Evolutionary conservation across 768 basidiomycete genomes (phyloP), one percentile per base, ranked within the genome.

Genomic region (Calocybe gangraenosa): DNA sequence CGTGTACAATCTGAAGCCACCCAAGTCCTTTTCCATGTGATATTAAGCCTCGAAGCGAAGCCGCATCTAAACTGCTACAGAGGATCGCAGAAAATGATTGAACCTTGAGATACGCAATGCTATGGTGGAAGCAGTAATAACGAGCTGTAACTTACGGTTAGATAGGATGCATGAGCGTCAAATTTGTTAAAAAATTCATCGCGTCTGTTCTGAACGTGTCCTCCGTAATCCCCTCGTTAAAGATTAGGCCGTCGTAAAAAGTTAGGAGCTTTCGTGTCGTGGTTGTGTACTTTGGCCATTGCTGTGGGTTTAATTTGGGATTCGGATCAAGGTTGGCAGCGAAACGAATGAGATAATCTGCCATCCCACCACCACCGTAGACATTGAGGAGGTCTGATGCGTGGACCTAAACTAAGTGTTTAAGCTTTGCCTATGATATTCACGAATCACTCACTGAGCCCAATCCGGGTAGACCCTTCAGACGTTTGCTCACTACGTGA

Each of bases 321-420:
- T 80, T 81, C 1, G 70, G 77, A 55, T 78, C 55, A 36, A 74
- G 69, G 14, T 58, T 65, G 34, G 55, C 59, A 7, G 65, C 68
- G 49, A 76, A 77, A 38, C 70, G 66, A 43, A 78, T 65, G 21
- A 78, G 62, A 45, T 73, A 71, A 50, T 75, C 71, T 5, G 70
- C 55, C 54, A 78, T 58, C 45, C 75, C 71, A 19, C 64, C 65
- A 3, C 58, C 64, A 1, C 58, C 62, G 39, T 70, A 79, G 17
- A 72, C 56, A 20, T 72, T 66, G 2, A 60, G 33, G 6, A 78
- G 8, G 48, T 80, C 75, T 0, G 71, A 66, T 3, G 54, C 52
- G 46, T 79, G 78, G n/a, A 63, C 62, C 74, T 76, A 23, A 9
- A 39, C n/a, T 14, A n/a, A 5, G 25, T 28, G 20, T 34, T 11